These are phyloP conservation scores for Sordaria brevicollis DNA, from an alignment of 495 filamentous ascomycete species.

Conservation along the genomic window DNA sequence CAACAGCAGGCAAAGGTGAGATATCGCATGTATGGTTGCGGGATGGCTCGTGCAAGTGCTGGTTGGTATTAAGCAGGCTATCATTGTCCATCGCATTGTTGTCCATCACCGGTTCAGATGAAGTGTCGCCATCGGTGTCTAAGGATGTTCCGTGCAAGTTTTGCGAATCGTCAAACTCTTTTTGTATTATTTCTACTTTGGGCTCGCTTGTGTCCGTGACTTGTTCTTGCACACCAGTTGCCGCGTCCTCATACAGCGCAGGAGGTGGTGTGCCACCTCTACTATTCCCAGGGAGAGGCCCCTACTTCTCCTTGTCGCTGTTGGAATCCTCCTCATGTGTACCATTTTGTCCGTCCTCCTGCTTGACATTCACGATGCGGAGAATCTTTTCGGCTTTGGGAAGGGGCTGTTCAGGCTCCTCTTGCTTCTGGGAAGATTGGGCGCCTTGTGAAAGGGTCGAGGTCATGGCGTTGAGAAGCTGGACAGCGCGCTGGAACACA, in stretches of 20 bases:
- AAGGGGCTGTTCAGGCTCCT: not conserved
- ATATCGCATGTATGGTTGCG: no score
- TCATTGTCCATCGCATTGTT: not conserved
- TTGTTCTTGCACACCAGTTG: not conserved
- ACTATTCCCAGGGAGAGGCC: not conserved
- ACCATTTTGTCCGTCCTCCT: not conserved
- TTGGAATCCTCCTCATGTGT: not conserved
- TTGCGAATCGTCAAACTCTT: not conserved
- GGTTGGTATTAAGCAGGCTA: not conserved
- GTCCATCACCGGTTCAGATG: not conserved
- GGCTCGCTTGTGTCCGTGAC: not conserved
- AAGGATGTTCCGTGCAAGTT: not conserved
- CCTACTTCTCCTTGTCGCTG: not conserved
- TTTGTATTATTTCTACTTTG: not conserved
- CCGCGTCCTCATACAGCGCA: not conserved
- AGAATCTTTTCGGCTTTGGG: not conserved
- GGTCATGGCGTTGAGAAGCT: not conserved
- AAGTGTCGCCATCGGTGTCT: not conserved
- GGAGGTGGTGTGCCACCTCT: not conserved
- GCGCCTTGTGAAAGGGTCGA: not conserved
- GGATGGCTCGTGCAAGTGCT: no score
- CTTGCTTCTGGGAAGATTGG: not conserved
- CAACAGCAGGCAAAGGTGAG: no score
- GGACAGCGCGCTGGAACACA: not conserved
- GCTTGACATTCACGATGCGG: not conserved